Base-by-base conservation (phyloP, 768 basidiomycete species). In the Suillus luteus region DNA sequence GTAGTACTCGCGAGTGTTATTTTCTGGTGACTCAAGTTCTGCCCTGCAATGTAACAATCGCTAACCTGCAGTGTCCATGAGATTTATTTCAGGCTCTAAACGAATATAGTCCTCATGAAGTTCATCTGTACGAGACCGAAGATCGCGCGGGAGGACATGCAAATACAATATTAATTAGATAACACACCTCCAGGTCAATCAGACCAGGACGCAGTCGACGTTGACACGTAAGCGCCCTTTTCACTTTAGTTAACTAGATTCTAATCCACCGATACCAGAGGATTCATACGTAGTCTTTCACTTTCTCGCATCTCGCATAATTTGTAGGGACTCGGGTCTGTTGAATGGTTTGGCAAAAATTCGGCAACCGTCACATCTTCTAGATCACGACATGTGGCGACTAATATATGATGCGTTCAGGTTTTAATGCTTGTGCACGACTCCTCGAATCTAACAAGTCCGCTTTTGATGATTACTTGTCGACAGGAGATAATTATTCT, bases 341-440 rank as follows among this genome's bases (percentile, higher is more conserved):
- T 67, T 67, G 90, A 93, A 73, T 93, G 92, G 90, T 89, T 90
- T 3, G 90, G 90, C 37, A 83, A 85, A 67, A 86, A 83, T 55
- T 77, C 85, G 0, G 70, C 78, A 91, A 72, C 77, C 81, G 4
- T 76, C 74, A 51, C 85, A 90, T 27, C 64, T 92, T 40, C 72
- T 90, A 1, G 86, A 89, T 62, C 83, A 86, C 0, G 73, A 79
- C 40, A 87, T 92, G 84, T 89, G 89, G 86, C 79, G 88, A 57
- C 80, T 93, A 78, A 74, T 92, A 37, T 91, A 86, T 69, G 88
- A 31, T 31, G 3, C 31, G 31, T 31, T 31, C 31, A 31, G 31
- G 31, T 31, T 31, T 31, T 31, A 31, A 31, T 76, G 80, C 48
- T 89, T 93, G 90, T 35, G 33, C 33, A 35, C 33, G 33, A 8